Evolutionary conservation across 305 asterid genomes (phyloP), one percentile per base, ranked within the genome.

Genomic region (Ajuga reptans): DNA sequence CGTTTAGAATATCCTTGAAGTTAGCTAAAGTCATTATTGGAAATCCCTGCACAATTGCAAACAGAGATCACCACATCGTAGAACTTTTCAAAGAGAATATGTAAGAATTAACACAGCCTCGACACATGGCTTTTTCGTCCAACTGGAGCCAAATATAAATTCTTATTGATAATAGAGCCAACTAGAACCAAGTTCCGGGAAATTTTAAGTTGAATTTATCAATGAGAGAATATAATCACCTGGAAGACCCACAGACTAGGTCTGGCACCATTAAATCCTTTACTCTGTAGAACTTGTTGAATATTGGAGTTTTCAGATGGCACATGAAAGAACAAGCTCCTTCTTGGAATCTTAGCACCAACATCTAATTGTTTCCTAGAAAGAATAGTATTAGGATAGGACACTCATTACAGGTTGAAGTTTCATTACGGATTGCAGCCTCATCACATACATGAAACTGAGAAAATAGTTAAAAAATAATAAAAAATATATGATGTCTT

Each of bases 221-320:
- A 64, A 29, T 45, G 71, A 55, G 46, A 10, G 10, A 49, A 42
- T 72, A 39, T 55, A 47, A 55, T 80, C 75, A 92, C 98, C 97
- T 92, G 98, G 75, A 83, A 53, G 60, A 75, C 85, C 98, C 98
- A 92, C 9, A 90, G 47, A 79, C 98, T 88, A 50, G 90, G 90
- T 72, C 85, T 86, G 76, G 89, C 79, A 75, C 97, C 95, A 27
- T 76, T 82, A 80, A 81, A 88, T 76, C 96, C 97, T 83, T 83
- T 86, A 56, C 78, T 75, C 31, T 76, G 68, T 73, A 92, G 70
- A 73, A 43, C 70, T 27, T 83, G 87, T 79, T 86, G 84, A 57
- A 88, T 76, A 78, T 86, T 68, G 42, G 85, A 77, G 51, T 86
- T 78, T 75, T 85, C 96, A 24, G 78, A 81, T 8, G 93, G 87